Conservation (phyloP, 306 rosid species). For the Hippophae rhamnoides region DNA sequence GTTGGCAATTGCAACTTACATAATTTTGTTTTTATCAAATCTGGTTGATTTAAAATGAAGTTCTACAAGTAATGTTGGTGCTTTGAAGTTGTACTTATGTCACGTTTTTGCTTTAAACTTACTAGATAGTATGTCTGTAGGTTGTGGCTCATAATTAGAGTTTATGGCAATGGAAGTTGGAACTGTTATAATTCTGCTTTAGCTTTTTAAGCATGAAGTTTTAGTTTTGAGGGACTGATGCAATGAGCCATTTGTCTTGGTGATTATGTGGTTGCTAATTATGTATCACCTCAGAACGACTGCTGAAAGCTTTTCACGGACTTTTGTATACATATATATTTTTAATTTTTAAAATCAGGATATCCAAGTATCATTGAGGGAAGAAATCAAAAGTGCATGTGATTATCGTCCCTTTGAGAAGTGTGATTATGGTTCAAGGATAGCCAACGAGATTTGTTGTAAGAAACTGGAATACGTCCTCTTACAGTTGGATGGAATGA, state of each 20-base stretch:
- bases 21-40: too few species aligned
- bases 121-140: neutral
- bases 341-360: slow-evolving; percentile 35
- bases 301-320: too few species aligned
- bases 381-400: slow-evolving; percentile 87
- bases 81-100: neutral
- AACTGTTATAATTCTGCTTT: too few species aligned
- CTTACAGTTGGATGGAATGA: slow-evolving; percentile 69
- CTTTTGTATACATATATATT: neutral
- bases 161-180: neutral
- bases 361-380: slow-evolving; percentile 78
- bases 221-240: too few species aligned
- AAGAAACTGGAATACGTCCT: slow-evolving; percentile 62
- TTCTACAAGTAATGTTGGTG: neutral
- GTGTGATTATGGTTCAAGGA: slow-evolving; percentile 79
- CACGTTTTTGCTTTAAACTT: too few species aligned
- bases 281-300: too few species aligned
- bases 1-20: too few species aligned
- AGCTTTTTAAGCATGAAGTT: too few species aligned
- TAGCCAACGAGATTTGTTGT: slow-evolving; percentile 73
- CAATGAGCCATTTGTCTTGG: too few species aligned
- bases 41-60: too few species aligned
- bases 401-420: slow-evolving; percentile 96
- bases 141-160: slow-evolving; percentile 12
- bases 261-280: too few species aligned